Percentiles rank a stretch among this genome's conserved stretches.
These are phyloP conservation scores for Lotmaria passim DNA, from an alignment of 208 protist species.

Conservation along the genomic window DNA sequence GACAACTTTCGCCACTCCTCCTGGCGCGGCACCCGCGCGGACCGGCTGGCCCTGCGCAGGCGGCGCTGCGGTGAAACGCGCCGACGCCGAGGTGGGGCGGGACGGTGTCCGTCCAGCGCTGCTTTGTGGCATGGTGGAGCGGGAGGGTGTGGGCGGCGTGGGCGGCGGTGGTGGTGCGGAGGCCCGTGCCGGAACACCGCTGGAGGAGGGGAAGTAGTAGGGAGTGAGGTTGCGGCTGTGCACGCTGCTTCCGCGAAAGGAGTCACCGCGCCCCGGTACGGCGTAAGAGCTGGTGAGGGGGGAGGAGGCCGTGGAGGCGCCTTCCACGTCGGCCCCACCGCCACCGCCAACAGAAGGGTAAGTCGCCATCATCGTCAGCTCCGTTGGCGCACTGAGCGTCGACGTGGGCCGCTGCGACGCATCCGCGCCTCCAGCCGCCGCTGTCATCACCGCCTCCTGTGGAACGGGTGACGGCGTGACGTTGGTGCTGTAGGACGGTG, in stretches of 20 bases:
- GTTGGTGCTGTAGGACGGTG: slow-evolving; percentile 13
- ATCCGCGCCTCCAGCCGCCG: not conserved
- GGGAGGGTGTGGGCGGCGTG: not conserved
- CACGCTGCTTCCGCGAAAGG: not conserved
- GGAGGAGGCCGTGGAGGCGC: slow-evolving; percentile 17
- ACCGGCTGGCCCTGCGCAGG: not conserved
- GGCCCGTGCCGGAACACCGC: not conserved
- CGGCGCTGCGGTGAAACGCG: not conserved
- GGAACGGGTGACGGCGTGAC: not conserved
- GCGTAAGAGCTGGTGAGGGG: not conserved
- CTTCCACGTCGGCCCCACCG: not conserved
- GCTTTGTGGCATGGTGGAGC: not conserved
- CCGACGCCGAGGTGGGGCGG: not conserved
- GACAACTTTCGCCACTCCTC: not conserved
- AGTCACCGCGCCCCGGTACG: not conserved
- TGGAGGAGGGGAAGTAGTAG: not conserved
- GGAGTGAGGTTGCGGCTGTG: slow-evolving; percentile 15
- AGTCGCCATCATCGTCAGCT: not conserved
- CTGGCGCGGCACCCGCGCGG: not conserved
- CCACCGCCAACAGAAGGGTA: not conserved
- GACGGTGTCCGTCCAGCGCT: not conserved
- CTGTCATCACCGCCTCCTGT: slow-evolving; percentile 10
- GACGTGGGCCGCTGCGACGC: not conserved
- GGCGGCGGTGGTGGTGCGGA: not conserved
- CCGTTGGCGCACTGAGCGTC: not conserved